Evolutionary conservation across 257 asterid genomes (phyloP).

Genomic region (Primulina tabacum): DNA sequence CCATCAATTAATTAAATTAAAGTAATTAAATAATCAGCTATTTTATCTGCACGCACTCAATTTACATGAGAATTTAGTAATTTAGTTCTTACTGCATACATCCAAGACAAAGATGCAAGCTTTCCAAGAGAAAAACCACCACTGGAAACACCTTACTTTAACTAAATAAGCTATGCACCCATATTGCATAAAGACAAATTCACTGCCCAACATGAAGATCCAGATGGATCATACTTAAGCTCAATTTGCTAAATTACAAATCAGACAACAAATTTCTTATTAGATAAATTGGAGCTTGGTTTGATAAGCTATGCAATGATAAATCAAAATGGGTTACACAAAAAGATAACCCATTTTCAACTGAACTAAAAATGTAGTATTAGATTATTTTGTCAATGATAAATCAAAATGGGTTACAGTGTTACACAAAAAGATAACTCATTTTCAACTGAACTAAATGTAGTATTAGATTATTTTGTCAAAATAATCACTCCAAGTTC

Average conservation of each 20-base stretch:
- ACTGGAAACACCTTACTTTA: not conserved
- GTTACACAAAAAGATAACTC: too few species aligned
- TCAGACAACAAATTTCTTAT: not conserved
- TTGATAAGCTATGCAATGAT: not conserved
- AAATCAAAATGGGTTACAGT: too few species aligned
- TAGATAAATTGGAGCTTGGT: not conserved
- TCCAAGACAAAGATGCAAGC: slow-evolving; percentile 1
- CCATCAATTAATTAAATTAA: not conserved
- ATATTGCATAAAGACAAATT: not conserved
- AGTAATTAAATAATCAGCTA: not conserved
- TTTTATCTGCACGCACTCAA: not conserved
- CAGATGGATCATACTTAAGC: not conserved
- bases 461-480: not conserved
- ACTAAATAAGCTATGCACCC: not conserved
- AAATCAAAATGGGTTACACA: not conserved
- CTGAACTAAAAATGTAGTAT: not conserved
- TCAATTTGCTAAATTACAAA: not conserved
- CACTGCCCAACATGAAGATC: not conserved
- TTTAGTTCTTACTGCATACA: not conserved
- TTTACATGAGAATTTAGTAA: not conserved
- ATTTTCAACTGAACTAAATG: too few species aligned
- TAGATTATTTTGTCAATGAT: too few species aligned
- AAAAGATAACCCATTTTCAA: not conserved
- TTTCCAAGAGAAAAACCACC: slow-evolving; percentile 1
- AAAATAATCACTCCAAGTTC: not conserved